These are phyloP conservation scores for Periconia digitata DNA, from an alignment of 2,329 filamentous ascomycete genomes.

Conservation along the genomic window DNA sequence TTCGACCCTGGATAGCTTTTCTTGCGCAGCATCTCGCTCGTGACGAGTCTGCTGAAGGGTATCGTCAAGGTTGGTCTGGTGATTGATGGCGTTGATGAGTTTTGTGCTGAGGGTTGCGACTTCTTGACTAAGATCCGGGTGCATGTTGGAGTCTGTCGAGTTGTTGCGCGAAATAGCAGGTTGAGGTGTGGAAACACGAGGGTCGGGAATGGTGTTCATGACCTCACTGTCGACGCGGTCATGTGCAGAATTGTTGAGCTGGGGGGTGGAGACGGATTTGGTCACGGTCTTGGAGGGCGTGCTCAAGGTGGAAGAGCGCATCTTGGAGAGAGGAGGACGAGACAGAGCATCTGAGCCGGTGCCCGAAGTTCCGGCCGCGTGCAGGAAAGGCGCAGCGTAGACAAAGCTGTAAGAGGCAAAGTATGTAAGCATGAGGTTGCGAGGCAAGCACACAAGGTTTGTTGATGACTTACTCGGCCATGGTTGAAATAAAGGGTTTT, in stretches of 20 bases:
- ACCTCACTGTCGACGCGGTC: constrained; percentile 44
- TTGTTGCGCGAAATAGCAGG: constrained; percentile 36
- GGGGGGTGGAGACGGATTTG: constrained; percentile 41
- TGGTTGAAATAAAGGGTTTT: too few species aligned
- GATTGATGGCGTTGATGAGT: constrained; percentile 95
- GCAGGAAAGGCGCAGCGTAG: constrained; percentile 38
- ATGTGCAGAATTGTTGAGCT: constrained; percentile 32
- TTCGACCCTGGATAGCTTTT: constrained; percentile 70
- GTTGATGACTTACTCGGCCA: constrained; percentile 29
- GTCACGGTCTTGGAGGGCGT: constrained; percentile 40
- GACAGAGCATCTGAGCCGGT: constrained; percentile 40
- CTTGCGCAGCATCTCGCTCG: constrained; percentile 74
- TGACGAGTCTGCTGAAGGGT: constrained; percentile 78
- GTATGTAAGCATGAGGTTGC: constrained; percentile 5
- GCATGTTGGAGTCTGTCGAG: constrained; percentile 52
- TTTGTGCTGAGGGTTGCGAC: constrained; percentile 92
- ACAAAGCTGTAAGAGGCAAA: constrained; percentile 30
- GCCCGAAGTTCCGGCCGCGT: constrained; percentile 26
- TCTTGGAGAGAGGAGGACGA: constrained; percentile 22
- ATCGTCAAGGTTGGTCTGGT: constrained; percentile 90
- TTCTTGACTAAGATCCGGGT: constrained; percentile 69
- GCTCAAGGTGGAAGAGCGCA: constrained; percentile 39
- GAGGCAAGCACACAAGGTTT: not conserved
- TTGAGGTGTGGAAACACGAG: constrained; percentile 47
- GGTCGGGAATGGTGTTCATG: constrained; percentile 70